These are phyloP conservation scores for Helichrysum umbraculigerum DNA, from an alignment of 129 eudicot genomes.

Conservation along the genomic window DNA sequence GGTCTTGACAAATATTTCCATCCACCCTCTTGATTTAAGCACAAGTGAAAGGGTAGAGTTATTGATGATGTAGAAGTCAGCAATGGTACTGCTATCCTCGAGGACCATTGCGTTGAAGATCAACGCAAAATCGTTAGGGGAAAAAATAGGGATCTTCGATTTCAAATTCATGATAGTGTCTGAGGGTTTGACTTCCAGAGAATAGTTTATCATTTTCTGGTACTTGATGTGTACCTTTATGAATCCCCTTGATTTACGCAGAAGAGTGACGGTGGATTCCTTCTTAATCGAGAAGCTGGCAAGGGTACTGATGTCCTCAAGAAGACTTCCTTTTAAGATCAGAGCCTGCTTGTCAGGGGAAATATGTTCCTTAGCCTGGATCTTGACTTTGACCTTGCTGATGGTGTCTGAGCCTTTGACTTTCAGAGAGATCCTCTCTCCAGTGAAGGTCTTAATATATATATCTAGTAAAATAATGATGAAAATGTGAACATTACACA, in stretches of 20 bases:
- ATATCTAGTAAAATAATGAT: no score
- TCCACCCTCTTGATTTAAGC: neutral
- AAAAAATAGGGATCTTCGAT: neutral
- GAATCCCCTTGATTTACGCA: neutral
- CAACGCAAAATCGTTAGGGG: neutral
- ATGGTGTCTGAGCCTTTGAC: conserved; percentile 3
- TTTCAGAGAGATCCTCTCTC: neutral
- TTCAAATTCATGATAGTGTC: neutral
- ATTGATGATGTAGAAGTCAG: neutral
- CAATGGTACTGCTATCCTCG: neutral
- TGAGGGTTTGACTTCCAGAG: neutral
- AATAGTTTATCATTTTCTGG: neutral
- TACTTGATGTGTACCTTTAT: neutral
- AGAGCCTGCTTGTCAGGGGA: neutral
- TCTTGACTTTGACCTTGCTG: neutral
- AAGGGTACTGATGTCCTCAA: neutral
- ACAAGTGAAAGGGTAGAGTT: neutral
- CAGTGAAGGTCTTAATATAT: no score
- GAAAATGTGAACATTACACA: no score
- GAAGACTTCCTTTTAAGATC: neutral
- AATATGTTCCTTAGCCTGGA: neutral
- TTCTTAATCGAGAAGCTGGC: neutral
- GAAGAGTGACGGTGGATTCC: neutral
- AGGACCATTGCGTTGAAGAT: neutral
- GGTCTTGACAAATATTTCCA: neutral